Percentiles rank a stretch among this genome's conserved stretches.
Evolutionary conservation across 805 yeast genomes (phyloP).

Genomic region (Groenewaldozyma salmanticensis): DNA sequence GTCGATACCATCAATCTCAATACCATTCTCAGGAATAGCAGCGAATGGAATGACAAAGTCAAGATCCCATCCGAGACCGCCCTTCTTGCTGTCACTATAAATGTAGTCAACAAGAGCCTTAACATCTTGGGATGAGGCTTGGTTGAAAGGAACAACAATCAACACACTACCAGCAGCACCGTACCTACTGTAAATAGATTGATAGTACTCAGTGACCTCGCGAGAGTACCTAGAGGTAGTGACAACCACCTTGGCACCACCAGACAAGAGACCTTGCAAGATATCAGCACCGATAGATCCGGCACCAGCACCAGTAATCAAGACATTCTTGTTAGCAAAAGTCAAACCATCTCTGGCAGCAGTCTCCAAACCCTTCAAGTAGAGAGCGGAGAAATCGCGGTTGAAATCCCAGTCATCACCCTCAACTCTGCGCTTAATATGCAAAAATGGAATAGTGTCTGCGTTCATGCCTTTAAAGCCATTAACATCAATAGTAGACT

Average conservation of each 20-base stretch:
- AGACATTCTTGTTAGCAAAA: constrained; percentile 77
- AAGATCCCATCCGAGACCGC: constrained; percentile 96
- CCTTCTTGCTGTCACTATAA: constrained; percentile 71
- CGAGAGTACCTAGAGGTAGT: constrained; percentile 94
- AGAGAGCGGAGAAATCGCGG: constrained; percentile 61
- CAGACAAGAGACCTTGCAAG: constrained; percentile 86
- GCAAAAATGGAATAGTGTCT: constrained; percentile 82
- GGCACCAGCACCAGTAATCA: constrained; percentile 97
- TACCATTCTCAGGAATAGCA: constrained; percentile 98
- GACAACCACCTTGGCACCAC: constrained; percentile 96
- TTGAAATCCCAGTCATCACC: constrained; percentile 78
- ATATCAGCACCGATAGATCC: constrained; percentile 98
- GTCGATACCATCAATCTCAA: constrained; percentile 84
- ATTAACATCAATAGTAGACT: constrained; percentile 34
- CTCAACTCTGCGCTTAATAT: constrained; percentile 64
- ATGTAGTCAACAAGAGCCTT: constrained; percentile 76
- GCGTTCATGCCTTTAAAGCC: constrained; percentile 18
- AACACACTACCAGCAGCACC: constrained; percentile 91
- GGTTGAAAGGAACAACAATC: constrained; percentile 97
- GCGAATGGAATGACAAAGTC: constrained; percentile 97
- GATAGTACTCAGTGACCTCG: constrained; percentile 92
- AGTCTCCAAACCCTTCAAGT: constrained; percentile 82
- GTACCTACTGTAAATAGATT: constrained; percentile 79
- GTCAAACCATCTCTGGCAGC: constrained; percentile 94
- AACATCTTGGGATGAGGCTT: constrained; percentile 92